These are phyloP conservation scores for Ampelomyces quisqualis DNA, from an alignment of 2,329 filamentous ascomycete genomes.

Conservation along the genomic window DNA sequence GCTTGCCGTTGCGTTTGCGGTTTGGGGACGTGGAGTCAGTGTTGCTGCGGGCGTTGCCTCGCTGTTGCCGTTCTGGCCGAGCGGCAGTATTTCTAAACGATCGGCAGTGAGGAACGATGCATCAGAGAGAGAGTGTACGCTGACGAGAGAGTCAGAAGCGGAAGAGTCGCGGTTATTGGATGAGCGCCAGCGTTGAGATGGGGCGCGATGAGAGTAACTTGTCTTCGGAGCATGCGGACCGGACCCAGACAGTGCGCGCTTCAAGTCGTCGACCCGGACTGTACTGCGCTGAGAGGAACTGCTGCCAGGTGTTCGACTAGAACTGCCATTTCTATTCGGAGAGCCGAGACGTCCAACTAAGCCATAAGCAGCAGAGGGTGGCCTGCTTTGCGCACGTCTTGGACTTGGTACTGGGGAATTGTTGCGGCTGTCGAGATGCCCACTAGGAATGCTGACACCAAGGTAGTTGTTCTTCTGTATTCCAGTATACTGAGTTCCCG, in stretches of 20 bases:
- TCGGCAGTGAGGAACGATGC: constrained; percentile 50
- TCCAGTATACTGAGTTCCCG: constrained; percentile 37
- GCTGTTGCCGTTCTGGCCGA: constrained; percentile 7
- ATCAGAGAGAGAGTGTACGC: constrained; percentile 69
- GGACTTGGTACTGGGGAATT: constrained; percentile 38
- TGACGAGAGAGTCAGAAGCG: constrained; percentile 69
- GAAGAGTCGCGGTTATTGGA: constrained; percentile 50
- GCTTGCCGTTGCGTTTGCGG: constrained; percentile 2
- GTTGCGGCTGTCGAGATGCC: constrained; percentile 33
- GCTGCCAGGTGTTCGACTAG: constrained; percentile 36
- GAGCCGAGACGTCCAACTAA: constrained; percentile 36
- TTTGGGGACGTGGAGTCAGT: constrained; percentile 22
- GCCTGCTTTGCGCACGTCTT: constrained; percentile 35
- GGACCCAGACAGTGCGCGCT: constrained; percentile 47
- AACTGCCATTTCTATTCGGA: constrained; percentile 31
- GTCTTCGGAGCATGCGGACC: constrained; percentile 29
- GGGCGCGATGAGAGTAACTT: constrained; percentile 30
- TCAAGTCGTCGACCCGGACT: constrained; percentile 50
- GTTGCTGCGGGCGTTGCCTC: constrained; percentile 26
- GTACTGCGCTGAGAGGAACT: constrained; percentile 43
- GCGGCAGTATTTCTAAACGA: constrained; percentile 6
- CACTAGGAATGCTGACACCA: constrained; percentile 55
- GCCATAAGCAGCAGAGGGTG: constrained; percentile 38
- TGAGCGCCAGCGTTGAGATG: constrained; percentile 32
- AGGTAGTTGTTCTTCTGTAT: constrained; percentile 49